Percentiles rank a stretch among this genome's conserved stretches.
Evolutionary conservation across 2,329 filamentous ascomycete species (phyloP).

Genomic region (Neoascochyta sp.): DNA sequence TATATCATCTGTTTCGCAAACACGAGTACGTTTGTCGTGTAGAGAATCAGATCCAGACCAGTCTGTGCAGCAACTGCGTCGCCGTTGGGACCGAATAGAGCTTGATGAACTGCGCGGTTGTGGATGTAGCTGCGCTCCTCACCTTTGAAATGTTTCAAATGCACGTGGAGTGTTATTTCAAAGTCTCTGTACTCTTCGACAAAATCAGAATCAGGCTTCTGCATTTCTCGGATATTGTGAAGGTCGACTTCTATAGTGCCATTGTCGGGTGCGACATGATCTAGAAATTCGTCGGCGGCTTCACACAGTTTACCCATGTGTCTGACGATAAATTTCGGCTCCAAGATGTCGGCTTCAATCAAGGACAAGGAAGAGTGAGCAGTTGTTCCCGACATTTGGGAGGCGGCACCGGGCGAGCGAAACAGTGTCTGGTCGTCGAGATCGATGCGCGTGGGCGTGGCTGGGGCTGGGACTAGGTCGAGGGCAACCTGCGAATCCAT

Average conservation of each 20-base stretch:
- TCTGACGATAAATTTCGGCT: conserved; percentile 42
- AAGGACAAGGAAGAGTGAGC: conserved; percentile 46
- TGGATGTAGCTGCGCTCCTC: conserved; percentile 44
- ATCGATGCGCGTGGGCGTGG: conserved; percentile 19
- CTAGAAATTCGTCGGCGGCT: conserved; percentile 25
- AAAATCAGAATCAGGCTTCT: conserved; percentile 38
- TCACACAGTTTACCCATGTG: conserved; percentile 39
- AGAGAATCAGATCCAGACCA: conserved; percentile 43
- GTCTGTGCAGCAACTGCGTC: conserved; percentile 13
- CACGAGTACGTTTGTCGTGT: conserved; percentile 44
- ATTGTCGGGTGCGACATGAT: conserved; percentile 29
- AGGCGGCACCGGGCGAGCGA: conserved; percentile 38
- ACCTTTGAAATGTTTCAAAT: conserved; percentile 36
- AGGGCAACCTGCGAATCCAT: conserved; percentile 21
- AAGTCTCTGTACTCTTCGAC: conserved; percentile 38
- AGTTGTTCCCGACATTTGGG: conserved; percentile 47
- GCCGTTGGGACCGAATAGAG: conserved; percentile 35
- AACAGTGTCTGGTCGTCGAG: conserved; percentile 8
- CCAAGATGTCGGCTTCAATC: conserved; percentile 42
- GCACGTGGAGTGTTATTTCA: conserved; percentile 30
- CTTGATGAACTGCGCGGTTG: conserved; percentile 36
- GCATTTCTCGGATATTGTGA: conserved; percentile 25
- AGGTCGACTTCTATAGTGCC: conserved; percentile 17
- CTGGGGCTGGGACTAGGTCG: conserved; percentile 18
- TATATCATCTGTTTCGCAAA: conserved; percentile 41